Base-by-base conservation (phyloP, 2,329 filamentous ascomycete genomes). In the Leptosphaerulina australis region DNA sequence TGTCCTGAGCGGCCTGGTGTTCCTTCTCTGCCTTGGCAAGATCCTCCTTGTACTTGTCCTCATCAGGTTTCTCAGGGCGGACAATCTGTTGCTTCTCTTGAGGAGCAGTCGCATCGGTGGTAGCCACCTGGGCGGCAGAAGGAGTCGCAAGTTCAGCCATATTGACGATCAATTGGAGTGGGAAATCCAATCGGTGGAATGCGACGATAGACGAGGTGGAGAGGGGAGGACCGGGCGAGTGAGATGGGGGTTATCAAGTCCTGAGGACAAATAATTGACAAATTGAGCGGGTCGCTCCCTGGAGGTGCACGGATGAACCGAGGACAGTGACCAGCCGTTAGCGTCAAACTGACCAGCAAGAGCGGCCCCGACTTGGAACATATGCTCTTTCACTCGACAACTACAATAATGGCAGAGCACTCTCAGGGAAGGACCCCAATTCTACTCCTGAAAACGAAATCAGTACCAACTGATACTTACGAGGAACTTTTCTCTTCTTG, bases 41-140 rank as follows among this genome's bases (percentile, higher is more conserved):
- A 58, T 83, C 82, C 71, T 86, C 83, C 78, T 96, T 91, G 81
- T 87, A 99, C 63, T 81, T 79, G 60, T 87, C 88, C 78, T 94
- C 89, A 74, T 97, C 90, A 36, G 94, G 94, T 81, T 88, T 91
- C 76, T 89, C 83, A 44, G 92, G 91, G 77, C 86, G 91, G 68
- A 77, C 68, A 30, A 70, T 55, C 29, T 72, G 64, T 53, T 74
- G 68, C 63, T 72, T 72, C 48, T 62, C 62, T 39, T 71, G 65
- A 40, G 69, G 51, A 41, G 70, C 59, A 51, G 66, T 43, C 36
- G 69, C 57, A 51, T 67, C 65, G 50, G 61, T 53, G 39, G 70
- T 64, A 50, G 67, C 58, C 62, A 67, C 66, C 47, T 66, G 63
- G 25, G 71, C 64, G 45, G 71, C 66, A 33, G 71, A 60, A 28